Evolutionary conservation across 192 early-diverging fungal genomes (phyloP), one percentile per base, ranked within the genome.

Genomic region (Coemansia sp.): DNA sequence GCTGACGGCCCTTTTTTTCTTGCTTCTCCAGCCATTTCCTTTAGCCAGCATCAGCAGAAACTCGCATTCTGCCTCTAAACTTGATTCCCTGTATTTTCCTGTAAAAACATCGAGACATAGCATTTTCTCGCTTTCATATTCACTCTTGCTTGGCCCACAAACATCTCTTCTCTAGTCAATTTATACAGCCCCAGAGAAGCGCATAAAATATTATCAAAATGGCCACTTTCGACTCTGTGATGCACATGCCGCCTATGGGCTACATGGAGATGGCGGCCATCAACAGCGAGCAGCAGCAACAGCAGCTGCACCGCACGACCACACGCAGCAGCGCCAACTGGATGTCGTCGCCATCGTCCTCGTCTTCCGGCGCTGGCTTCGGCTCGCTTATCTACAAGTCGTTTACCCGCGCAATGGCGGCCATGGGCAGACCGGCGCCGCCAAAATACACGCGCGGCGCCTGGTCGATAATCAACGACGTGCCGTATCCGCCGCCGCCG

Each of bases 381-480:
- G 70, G 69, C 42, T 54, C 60, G 5, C 67, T 55, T 23, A 53
- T 79, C 9, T 29, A 61, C 47, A 55, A 69, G 45, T 69, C 71
- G 8, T 28, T 79, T 14, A 60, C 67, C 10, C 67, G 76, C 34
- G 76, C 68, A 20, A 61, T 46, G 22, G 73, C 62, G 0, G 64
- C 55, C 19, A 62, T 73, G 24, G 52, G 59, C 16, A 52, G 53
- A 13, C 50, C 61, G 10, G 16, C 57, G n/a, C 76, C 71, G 32
- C 76, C 22, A 56, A 36, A 56, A 18, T 79, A 79, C 52, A 55
- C 48, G 19, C 71, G 76, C 46, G 71, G 76, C 11, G 76, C 76
- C 20, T 79, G 76, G 76, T 62, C 67, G 14, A 79, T 73, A 27
- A 79, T 79, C 58, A 79, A 64, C 61, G 76, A 79, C 28, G 67